Conservation (phyloP, 2,329 filamentous ascomycete species). For the Pestalotiopsis sp. region DNA sequence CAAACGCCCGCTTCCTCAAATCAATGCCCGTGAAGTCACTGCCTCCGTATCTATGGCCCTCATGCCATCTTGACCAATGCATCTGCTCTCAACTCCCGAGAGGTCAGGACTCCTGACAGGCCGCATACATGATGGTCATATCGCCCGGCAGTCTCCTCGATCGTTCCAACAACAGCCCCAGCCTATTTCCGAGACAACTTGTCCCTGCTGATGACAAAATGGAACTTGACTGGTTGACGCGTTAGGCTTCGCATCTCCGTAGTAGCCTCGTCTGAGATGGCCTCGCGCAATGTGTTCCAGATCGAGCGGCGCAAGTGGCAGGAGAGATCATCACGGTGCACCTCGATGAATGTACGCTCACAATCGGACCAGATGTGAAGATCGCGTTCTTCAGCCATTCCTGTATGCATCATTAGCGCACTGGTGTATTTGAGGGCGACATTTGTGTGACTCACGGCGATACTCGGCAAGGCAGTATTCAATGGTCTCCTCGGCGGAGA, state of each 20-base stretch:
- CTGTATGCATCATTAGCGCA: constrained; percentile 12
- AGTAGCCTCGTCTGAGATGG: not conserved
- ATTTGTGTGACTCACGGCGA: constrained; percentile 2
- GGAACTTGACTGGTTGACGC: too few relatives aligned
- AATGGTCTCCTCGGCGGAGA: not conserved
- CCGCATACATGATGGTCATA: too few relatives aligned
- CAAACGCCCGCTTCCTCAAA: too few relatives aligned
- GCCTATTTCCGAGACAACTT: too few relatives aligned
- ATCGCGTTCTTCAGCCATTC: constrained; percentile 8
- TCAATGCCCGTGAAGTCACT: too few relatives aligned
- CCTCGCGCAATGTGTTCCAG: not conserved
- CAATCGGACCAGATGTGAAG: constrained; percentile 20
- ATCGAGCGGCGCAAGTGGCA: not conserved
- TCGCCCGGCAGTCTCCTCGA: too few relatives aligned
- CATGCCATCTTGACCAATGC: too few relatives aligned
- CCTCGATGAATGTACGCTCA: constrained; percentile 20
- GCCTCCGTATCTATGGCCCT: too few relatives aligned
- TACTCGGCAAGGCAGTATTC: not conserved
- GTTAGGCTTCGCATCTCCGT: not conserved
- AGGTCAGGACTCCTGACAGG: too few relatives aligned
- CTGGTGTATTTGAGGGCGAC: not conserved
- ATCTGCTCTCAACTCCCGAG: too few relatives aligned
- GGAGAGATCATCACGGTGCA: constrained; percentile 8
- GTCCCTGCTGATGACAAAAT: too few relatives aligned
- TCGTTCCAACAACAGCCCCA: too few relatives aligned